A percentile compares a stretch with the other conserved stretches of the same genome.
Evolutionary conservation across 345 rosid species (phyloP).

Genomic region (Pistacia vera): DNA sequence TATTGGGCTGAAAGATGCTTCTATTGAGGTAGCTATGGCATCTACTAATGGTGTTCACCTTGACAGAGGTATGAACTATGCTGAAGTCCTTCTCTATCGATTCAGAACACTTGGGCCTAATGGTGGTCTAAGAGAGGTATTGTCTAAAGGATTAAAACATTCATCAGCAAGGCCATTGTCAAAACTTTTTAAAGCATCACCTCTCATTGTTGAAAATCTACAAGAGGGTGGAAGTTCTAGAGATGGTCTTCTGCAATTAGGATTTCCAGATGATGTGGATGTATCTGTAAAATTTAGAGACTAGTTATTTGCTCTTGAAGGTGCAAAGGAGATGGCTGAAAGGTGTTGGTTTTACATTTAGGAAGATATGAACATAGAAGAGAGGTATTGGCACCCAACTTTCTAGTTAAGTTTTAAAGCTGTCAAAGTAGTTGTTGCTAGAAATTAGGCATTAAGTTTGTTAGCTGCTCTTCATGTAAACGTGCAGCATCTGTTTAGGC

Average conservation of each 20-base stretch:
- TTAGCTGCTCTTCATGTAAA: too few relatives aligned
- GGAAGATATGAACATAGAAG: constrained; percentile 55
- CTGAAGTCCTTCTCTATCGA: constrained; percentile 82
- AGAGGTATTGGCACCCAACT: constrained; percentile 85
- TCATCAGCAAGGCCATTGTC: constrained; percentile 82
- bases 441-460: too few relatives aligned
- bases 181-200: constrained; percentile 76
- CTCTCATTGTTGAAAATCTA: constrained; percentile 48
- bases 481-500: too few relatives aligned
- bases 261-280: constrained; percentile 87
- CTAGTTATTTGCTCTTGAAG: constrained; percentile 98
- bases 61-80: constrained; percentile 96
- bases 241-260: constrained; percentile 54
- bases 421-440: too few relatives aligned
- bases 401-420: constrained; percentile 29
- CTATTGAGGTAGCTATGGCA: constrained; percentile 81
- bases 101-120: constrained; percentile 86
- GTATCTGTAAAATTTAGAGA: constrained; percentile 75
- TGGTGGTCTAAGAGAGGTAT: constrained; percentile 94
- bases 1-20: constrained; percentile 72
- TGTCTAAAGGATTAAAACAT: constrained; percentile 78
- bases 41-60: constrained; percentile 93
- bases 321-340: constrained; percentile 71
- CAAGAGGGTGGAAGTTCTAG: constrained; percentile 51
- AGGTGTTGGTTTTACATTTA: constrained; percentile 50